Conservation (phyloP, 2,329 filamentous ascomycete species). For the Elsinoe batatas region DNA sequence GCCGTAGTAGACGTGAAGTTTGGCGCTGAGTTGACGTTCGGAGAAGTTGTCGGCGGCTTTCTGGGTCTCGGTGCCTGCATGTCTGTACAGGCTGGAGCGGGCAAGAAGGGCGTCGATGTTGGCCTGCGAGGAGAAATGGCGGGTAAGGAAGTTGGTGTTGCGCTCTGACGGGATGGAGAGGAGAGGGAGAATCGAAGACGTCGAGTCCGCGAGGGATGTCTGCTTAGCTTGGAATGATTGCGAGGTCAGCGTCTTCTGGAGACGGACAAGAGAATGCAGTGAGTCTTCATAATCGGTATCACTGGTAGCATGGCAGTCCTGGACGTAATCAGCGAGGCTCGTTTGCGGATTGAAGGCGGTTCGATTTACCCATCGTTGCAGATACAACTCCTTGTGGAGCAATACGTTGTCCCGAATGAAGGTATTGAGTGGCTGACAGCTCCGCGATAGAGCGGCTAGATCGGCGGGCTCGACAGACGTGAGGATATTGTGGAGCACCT, state of each 20-base stretch:
- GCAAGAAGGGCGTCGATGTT: slow-evolving; percentile 54
- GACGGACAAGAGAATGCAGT: background rate
- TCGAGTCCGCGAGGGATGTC: slow-evolving; percentile 26
- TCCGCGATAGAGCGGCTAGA: slow-evolving; percentile 42
- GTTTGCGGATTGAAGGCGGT: background rate
- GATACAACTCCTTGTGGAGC: slow-evolving; percentile 54
- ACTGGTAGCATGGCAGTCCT: background rate
- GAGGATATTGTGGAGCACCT: slow-evolving; percentile 55
- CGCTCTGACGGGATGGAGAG: slow-evolving; percentile 32
- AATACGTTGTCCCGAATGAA: slow-evolving; percentile 49
- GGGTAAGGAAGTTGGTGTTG: slow-evolving; percentile 31
- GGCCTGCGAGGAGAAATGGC: slow-evolving; percentile 34
- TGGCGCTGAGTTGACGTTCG: slow-evolving; percentile 55
- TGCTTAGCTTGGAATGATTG: slow-evolving; percentile 17
- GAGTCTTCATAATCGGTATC: background rate
- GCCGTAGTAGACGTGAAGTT: slow-evolving; percentile 54
- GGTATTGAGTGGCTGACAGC: slow-evolving; percentile 44
- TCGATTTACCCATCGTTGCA: slow-evolving; percentile 43
- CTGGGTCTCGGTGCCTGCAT: slow-evolving; percentile 40
- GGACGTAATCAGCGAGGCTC: background rate
- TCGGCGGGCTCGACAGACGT: slow-evolving; percentile 47
- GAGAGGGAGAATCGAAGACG: slow-evolving; percentile 19
- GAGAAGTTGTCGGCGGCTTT: slow-evolving; percentile 31
- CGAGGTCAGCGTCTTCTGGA: background rate
- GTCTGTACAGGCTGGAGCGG: slow-evolving; percentile 53